Evolutionary conservation across 108 stramenopile genomes (phyloP), one percentile per base, ranked within the genome.

Genomic region (Bacterosira constricta): DNA sequence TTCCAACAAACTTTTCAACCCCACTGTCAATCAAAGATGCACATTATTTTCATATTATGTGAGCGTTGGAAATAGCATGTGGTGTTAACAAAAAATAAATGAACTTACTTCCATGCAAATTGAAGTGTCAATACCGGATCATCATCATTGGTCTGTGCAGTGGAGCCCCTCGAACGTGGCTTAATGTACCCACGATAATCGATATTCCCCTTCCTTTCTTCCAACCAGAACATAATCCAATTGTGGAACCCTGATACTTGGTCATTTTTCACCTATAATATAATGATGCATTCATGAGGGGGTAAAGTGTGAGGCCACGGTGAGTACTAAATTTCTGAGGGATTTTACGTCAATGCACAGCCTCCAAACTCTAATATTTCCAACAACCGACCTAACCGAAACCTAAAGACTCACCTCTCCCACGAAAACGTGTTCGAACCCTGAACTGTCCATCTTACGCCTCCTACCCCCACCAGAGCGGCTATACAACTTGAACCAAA

Each of bases 401-500:
- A n/a, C n/a, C n/a, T n/a, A n/a, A n/a, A n/a, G n/a, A 25, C 47
- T 49, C 47, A 49, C 85, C 74, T 97, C 97, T 11, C 97, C 97
- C 8, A 96, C 90, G 66, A 97, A 97, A 10, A 96, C 95, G 63
- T 97, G 97, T 47, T 97, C 96, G 66, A 97, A 97, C 12, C 95
- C 95, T 18, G 85, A 87, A 15, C 90, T 91, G 68, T 97, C 96
- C 69, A 46, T 49, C 71, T 60, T 69, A 29, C 59, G 30, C 38
- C 50, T n/a, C 15, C 51, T 32, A 42, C 74, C 75, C 11, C 85
- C 74, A 9, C 75, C 61, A 12, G 71, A 75, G 9, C 96, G 91
- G 45, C 81, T 68, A 77, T 97, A 97, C 54, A 94, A 23, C 13
- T 90, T 79, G 67, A 97, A 96, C 96, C 96, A 97, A 15, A 94